Conservation (phyloP, 2,329 filamentous ascomycete genomes). For the Talaromyces pinophilus region DNA sequence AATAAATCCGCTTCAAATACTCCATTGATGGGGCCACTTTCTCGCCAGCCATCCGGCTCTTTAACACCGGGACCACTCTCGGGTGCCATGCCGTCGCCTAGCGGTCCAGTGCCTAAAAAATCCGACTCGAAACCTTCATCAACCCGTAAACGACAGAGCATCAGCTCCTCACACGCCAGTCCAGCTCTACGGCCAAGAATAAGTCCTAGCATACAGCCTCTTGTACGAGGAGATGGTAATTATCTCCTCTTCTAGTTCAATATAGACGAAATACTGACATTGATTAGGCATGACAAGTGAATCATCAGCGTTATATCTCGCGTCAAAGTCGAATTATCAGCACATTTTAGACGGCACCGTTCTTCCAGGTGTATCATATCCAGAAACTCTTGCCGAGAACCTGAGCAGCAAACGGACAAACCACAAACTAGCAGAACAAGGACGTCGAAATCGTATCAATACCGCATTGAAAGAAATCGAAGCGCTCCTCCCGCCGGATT, state of each 20-base stretch:
- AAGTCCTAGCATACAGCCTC: slow-evolving; percentile 89
- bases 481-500: slow-evolving; percentile 67
- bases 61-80: slow-evolving; percentile 56
- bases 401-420: slow-evolving; percentile 94
- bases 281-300: slow-evolving; percentile 52
- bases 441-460: slow-evolving; percentile 92
- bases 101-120: slow-evolving; percentile 42
- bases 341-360: slow-evolving; percentile 93
- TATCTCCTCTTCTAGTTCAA: slow-evolving; percentile 22
- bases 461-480: slow-evolving; percentile 90
- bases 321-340: slow-evolving; percentile 96
- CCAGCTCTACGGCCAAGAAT: slow-evolving; percentile 86
- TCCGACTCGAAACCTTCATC: slow-evolving; percentile 52
- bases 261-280: slow-evolving; percentile 10
- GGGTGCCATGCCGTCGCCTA: slow-evolving; percentile 56
- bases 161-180: slow-evolving; percentile 74
- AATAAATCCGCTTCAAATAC: slow-evolving; percentile 58
- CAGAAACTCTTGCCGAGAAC: slow-evolving; percentile 86
- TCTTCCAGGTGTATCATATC: slow-evolving; percentile 86
- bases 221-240: slow-evolving; percentile 71
- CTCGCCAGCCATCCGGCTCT: slow-evolving; percentile 36
- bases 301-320: slow-evolving; percentile 71
- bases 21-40: slow-evolving; percentile 42
- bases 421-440: slow-evolving; percentile 97
- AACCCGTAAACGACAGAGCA: slow-evolving; percentile 69